Conservation (phyloP, 2,329 filamentous ascomycete genomes). For the Talaromyces atroroseus region DNA sequence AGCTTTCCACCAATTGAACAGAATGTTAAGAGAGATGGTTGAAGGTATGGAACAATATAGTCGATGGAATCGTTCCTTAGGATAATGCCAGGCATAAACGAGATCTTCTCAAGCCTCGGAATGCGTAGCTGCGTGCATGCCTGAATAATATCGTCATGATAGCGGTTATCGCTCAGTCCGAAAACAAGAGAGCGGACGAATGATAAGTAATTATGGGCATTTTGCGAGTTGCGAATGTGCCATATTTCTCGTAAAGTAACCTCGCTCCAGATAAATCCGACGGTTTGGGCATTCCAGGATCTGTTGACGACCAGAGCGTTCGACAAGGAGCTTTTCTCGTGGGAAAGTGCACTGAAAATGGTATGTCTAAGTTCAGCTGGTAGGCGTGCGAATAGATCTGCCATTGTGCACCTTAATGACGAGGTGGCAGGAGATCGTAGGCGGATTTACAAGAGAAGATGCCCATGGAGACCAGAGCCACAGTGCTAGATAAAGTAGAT, state of each 20-base stretch:
- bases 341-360: not conserved
- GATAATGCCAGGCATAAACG: not conserved
- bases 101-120: not conserved
- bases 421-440: not conserved
- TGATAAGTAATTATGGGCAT: not conserved
- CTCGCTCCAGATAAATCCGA: not conserved
- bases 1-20: not conserved
- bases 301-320: not conserved
- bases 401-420: not conserved
- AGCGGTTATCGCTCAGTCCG: not conserved
- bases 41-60: constrained; percentile 1
- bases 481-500: too few relatives aligned
- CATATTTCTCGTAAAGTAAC: not conserved
- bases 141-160: not conserved
- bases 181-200: not conserved
- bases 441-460: not conserved
- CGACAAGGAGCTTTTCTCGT: not conserved
- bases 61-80: not conserved
- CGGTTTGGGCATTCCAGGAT: not conserved
- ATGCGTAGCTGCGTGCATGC: not conserved
- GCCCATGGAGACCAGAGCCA: not conserved
- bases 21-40: not conserved
- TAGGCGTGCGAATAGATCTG: not conserved
- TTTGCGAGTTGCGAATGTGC: not conserved
- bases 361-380: not conserved